A percentile compares a stretch with the other conserved stretches of the same genome.
Evolutionary conservation across 1,284 basidiomycete species (phyloP).

Genomic region (Fomitopsis pinicola): DNA sequence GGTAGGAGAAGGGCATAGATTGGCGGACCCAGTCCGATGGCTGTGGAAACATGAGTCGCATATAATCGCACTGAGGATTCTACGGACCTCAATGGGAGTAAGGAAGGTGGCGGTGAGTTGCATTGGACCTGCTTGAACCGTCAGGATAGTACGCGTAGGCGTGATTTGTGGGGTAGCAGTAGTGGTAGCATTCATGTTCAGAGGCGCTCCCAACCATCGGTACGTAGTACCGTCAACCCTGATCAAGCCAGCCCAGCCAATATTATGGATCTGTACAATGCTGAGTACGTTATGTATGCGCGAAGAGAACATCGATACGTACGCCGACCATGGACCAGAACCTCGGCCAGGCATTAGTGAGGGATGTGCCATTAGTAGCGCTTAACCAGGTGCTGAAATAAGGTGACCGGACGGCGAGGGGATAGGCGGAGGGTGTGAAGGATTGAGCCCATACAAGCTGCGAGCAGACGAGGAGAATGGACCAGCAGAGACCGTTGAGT

Average conservation of each 20-base stretch:
- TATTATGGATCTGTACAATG: conserved; percentile 1
- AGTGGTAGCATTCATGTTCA: conserved; percentile 2
- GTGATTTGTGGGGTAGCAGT: conserved; percentile 7
- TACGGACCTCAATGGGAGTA: conserved; percentile 12
- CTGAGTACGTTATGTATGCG: neutral
- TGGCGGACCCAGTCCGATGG: conserved; percentile 26
- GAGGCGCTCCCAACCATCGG: conserved; percentile 15
- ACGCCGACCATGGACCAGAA: conserved; percentile 9
- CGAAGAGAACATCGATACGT: neutral
- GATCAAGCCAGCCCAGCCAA: conserved; percentile 17
- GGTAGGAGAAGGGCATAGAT: conserved; percentile 29
- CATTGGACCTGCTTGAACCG: conserved; percentile 12
- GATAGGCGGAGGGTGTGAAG: conserved; percentile 5
- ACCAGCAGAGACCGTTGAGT: neutral
- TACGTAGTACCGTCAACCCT: conserved; percentile 18
- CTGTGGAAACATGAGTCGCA: conserved; percentile 8
- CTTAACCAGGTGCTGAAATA: conserved; percentile 14
- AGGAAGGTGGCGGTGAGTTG: conserved; percentile 10
- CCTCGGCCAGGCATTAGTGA: conserved; percentile 8
- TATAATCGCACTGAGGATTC: neutral
- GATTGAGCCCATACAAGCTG: neutral
- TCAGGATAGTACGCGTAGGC: conserved; percentile 13
- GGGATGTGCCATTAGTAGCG: neutral
- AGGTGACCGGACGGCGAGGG: conserved; percentile 8
- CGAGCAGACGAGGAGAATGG: neutral